Evolutionary conservation across 306 rosid genomes (phyloP), one percentile per base, ranked within the genome.

Genomic region (Quercus ilex): DNA sequence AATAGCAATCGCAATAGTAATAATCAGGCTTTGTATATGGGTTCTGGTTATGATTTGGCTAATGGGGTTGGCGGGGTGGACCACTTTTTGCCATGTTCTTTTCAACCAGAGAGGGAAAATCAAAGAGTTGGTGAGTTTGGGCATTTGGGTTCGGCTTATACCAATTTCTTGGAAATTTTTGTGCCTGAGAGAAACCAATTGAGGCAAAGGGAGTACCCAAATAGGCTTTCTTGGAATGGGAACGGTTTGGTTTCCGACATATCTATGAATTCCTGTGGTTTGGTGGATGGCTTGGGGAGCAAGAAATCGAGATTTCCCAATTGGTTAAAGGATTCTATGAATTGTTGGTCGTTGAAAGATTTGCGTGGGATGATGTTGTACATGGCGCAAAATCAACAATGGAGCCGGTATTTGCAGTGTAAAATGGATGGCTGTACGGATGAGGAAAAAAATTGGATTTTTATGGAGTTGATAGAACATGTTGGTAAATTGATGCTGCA

Each of bases 331-430:
- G 72, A 78, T 4, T 55, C 83, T 25, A 28, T 60, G 25, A 33
- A 3, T 28, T 64, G 10, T 18, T 35, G 62, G 13, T 43, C 84
- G 5, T 21, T 81, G 63, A 58, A 69, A 20, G 55, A 59, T 78
- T 58, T 80, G 46, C 63, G 76, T 0, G 87, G 88, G 3, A 83
- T 26, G 65, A 59, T 92, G 23, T 33, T 49, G 69, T 5, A 10
- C 6, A 4, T 90, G n/a, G 87, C 92, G 0, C 89, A 57, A 76
- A 85, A 92, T 56, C 88, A 86, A 62, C 0, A 33, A 12, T 86
- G 86, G 14, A 80, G 87, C 72, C 71, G 85, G 43, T 18, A 71
- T 21, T 53, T 92, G 85, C 88, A 77, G 74, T 79, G 71, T 35
- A 65, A 20, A 58, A 52, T 92, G 81, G 81, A 74, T 25, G 69